A percentile compares a stretch with the other conserved stretches of the same genome.
These are phyloP conservation scores for Geotrichum siamense DNA, from an alignment of 1,139 yeast species.

Conservation along the genomic window DNA sequence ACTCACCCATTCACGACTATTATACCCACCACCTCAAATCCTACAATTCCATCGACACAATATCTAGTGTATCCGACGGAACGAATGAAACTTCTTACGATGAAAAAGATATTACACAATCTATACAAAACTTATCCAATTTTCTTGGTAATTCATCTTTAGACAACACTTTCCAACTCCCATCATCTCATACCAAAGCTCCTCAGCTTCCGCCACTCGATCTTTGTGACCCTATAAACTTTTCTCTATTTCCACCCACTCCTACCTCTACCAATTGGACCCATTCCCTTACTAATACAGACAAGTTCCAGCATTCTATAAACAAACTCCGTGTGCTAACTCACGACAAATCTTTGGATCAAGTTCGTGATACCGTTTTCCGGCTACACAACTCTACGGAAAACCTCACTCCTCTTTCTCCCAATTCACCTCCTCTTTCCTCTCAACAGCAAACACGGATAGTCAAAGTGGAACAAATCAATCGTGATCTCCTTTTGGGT, in stretches of 20 bases:
- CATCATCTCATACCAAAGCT: not conserved
- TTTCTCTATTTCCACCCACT: not conserved
- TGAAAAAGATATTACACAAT: not conserved
- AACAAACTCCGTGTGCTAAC: not conserved
- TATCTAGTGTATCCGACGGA: constrained; percentile 5
- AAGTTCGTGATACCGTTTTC: constrained; percentile 1
- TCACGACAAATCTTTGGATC: not conserved
- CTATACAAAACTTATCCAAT: not conserved
- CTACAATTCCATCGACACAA: constrained; percentile 9
- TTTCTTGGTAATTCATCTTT: not conserved
- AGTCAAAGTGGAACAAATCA: constrained; percentile 2
- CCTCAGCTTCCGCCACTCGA: constrained; percentile 7
- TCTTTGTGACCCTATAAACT: not conserved
- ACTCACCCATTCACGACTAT: not conserved
- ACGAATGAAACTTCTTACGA: constrained; percentile 14
- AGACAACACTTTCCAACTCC: not conserved
- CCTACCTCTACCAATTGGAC: not conserved
- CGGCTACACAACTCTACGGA: not conserved
- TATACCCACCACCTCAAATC: constrained; percentile 6
- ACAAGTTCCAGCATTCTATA: constrained; percentile 1
- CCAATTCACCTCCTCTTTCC: not conserved
- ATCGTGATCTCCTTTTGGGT: not conserved
- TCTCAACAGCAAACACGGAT: not conserved
- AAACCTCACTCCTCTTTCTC: constrained; percentile 2
- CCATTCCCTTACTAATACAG: not conserved